Percentiles rank a stretch among this genome's conserved stretches.
These are phyloP conservation scores for Acer campestre DNA, from an alignment of 345 rosid genomes.

Conservation along the genomic window DNA sequence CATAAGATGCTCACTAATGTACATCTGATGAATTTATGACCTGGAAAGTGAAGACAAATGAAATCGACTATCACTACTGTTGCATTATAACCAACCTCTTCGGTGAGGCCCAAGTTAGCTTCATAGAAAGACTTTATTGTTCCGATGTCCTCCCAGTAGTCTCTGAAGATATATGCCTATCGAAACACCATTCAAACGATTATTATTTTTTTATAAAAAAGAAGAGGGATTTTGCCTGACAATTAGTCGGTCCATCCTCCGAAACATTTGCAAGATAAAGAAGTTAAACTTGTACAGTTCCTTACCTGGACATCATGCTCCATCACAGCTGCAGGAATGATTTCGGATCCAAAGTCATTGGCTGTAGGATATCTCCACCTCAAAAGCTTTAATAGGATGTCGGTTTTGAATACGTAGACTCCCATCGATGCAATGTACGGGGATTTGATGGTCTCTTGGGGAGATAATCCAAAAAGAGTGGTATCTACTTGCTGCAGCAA, in stretches of 20 bases:
- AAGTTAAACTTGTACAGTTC: constrained; percentile 4
- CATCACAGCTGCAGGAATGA: constrained; percentile 85
- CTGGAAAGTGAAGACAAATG: not conserved
- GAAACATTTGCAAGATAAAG: not conserved
- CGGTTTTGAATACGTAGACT: constrained; percentile 81
- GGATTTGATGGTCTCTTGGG: constrained; percentile 56
- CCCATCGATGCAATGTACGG: constrained; percentile 98
- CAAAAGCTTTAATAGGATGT: constrained; percentile 66
- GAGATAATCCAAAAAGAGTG: constrained; percentile 62
- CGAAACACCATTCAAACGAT: constrained; percentile 2
- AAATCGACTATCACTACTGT: not conserved
- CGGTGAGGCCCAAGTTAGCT: constrained; percentile 91
- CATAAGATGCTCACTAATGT: not conserved
- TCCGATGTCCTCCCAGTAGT: constrained; percentile 98
- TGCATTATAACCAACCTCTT: constrained; percentile 56
- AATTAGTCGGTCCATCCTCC: not conserved
- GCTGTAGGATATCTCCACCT: constrained; percentile 75
- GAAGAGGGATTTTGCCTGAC: not conserved
- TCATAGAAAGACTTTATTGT: constrained; percentile 85
- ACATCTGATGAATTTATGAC: not conserved
- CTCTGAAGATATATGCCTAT: constrained; percentile 77
- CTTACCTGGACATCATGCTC: constrained; percentile 82
- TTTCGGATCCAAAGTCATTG: constrained; percentile 93
- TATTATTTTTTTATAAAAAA: not conserved
- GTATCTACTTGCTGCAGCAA: constrained; percentile 75